phyloP scores from a whole-genome alignment of 495 filamentous ascomycete genomes.

The Trichoderma virens region DNA sequence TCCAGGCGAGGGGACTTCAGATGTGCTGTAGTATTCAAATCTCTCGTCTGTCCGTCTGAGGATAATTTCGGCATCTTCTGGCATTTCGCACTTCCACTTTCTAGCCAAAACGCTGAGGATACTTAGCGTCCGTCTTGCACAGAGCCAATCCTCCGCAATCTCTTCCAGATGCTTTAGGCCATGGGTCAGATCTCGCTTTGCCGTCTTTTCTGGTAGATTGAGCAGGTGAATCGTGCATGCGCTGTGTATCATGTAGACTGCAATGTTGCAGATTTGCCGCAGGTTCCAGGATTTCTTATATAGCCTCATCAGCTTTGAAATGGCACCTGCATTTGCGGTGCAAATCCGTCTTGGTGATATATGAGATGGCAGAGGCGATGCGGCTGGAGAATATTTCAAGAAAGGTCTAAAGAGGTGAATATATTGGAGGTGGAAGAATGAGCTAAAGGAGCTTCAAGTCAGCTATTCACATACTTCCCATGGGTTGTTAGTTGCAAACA shows the following conservation, averaged over 20 bases:
- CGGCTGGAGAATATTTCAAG: constrained; percentile 74
- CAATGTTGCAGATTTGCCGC: constrained; percentile 89
- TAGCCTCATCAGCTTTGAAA: constrained; percentile 84
- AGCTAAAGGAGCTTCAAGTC: constrained; percentile 44
- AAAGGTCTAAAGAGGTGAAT: constrained; percentile 97
- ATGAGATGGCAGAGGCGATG: constrained; percentile 75
- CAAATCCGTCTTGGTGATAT: constrained; percentile 88
- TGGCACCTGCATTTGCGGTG: constrained; percentile 76
- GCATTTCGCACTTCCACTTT: constrained; percentile 82
- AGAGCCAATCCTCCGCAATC: constrained; percentile 91
- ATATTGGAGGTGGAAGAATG: constrained; percentile 94
- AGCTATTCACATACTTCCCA: constrained; percentile 18
- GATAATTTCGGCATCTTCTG: constrained; percentile 69
- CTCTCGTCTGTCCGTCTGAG: constrained; percentile 56
- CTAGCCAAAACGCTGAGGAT: constrained; percentile 79
- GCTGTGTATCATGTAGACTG: constrained; percentile 88
- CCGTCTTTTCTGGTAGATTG: constrained; percentile 84
- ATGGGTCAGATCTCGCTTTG: constrained; percentile 79
- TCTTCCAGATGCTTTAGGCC: constrained; percentile 91
- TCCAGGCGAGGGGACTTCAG: constrained; percentile 46
- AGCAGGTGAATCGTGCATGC: constrained; percentile 92
- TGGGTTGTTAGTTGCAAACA: neutral
- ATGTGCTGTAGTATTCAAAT: constrained; percentile 46
- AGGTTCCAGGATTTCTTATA: constrained; percentile 91
- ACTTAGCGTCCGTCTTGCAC: constrained; percentile 73